phyloP scores from a whole-genome alignment of 768 basidiomycete species.

The Boletus eberwhitei region DNA sequence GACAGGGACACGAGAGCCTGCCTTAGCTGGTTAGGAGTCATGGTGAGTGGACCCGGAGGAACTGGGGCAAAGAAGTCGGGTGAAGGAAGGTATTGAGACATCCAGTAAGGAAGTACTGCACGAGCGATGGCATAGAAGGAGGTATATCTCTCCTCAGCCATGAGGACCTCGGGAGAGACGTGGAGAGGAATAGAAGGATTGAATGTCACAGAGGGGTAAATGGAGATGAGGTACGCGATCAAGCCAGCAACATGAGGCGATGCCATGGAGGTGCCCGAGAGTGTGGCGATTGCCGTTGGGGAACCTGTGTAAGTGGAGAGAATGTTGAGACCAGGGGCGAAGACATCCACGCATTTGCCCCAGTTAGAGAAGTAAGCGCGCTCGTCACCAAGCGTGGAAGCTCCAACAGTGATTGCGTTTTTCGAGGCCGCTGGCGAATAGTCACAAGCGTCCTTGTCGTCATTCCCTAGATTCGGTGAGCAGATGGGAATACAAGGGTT shows the following conservation, averaged over 20 bases:
- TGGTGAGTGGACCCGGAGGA: slow-evolving; percentile 37
- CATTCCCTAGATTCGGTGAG: slow-evolving; percentile 51
- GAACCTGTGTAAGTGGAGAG: slow-evolving; percentile 80
- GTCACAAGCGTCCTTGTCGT: slow-evolving; percentile 84
- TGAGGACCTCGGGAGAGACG: slow-evolving; percentile 35
- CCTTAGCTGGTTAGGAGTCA: slow-evolving; percentile 77
- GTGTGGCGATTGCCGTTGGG: slow-evolving; percentile 57
- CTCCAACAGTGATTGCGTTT: slow-evolving; percentile 93
- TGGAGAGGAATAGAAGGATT: slow-evolving; percentile 45
- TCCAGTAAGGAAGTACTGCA: slow-evolving; percentile 56
- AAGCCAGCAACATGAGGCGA: slow-evolving; percentile 90
- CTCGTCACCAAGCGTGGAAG: slow-evolving; percentile 76
- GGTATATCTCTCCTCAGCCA: slow-evolving; percentile 36
- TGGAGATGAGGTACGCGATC: slow-evolving; percentile 86
- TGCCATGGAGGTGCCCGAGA: slow-evolving; percentile 94
- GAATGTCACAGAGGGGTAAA: slow-evolving; percentile 71
- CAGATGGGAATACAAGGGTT: neutral
- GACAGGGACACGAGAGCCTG: slow-evolving; percentile 62
- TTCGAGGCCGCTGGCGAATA: slow-evolving; percentile 91
- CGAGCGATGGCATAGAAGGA: slow-evolving; percentile 54
- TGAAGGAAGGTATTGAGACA: slow-evolving; percentile 53
- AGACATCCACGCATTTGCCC: slow-evolving; percentile 88
- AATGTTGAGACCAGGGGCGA: slow-evolving; percentile 90
- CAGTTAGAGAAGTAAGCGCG: slow-evolving; percentile 92
- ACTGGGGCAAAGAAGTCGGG: slow-evolving; percentile 44